Evolutionary conservation across 192 early-diverging fungal species (phyloP).

Genomic region (Kickxella alabastrina): DNA sequence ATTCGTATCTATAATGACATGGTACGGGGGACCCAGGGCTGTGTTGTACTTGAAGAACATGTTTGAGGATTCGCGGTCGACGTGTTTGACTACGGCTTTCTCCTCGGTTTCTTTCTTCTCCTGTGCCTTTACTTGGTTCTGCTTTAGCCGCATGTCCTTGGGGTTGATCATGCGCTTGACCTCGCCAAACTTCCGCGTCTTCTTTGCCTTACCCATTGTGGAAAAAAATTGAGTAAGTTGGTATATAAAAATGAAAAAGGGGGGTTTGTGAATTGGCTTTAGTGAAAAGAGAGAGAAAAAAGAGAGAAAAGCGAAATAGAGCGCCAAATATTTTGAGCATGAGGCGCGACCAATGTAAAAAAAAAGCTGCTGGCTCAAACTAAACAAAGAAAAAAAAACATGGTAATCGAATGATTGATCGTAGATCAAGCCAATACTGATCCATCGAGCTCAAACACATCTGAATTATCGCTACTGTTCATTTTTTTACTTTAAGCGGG

Average conservation of each 20-base stretch:
- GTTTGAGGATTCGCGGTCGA: constrained; percentile 26
- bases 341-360: too few relatives aligned
- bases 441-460: too few relatives aligned
- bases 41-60: constrained; percentile 98
- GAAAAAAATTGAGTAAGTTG: background rate
- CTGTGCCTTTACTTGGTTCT: constrained; percentile 44
- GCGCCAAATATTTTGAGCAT: too few relatives aligned
- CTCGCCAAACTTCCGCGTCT: constrained; percentile 89
- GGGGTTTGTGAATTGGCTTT: background rate
- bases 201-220: constrained; percentile 79
- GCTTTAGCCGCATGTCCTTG: constrained; percentile 83
- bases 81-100: constrained; percentile 11
- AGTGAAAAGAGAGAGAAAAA: background rate
- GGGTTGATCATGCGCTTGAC: constrained; percentile 91
- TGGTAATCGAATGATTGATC: too few relatives aligned
- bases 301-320: background rate
- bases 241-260: background rate
- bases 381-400: constrained; percentile 8
- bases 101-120: constrained; percentile 7
- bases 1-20: constrained; percentile 96
- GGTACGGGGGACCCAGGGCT: constrained; percentile 93
- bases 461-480: background rate
- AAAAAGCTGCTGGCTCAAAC: background rate
- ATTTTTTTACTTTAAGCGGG: background rate
- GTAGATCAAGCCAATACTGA: too few relatives aligned